Base-by-base conservation (phyloP, 225 moss, liverwort and hornwort species). In the Thuidium tamariscinum region DNA sequence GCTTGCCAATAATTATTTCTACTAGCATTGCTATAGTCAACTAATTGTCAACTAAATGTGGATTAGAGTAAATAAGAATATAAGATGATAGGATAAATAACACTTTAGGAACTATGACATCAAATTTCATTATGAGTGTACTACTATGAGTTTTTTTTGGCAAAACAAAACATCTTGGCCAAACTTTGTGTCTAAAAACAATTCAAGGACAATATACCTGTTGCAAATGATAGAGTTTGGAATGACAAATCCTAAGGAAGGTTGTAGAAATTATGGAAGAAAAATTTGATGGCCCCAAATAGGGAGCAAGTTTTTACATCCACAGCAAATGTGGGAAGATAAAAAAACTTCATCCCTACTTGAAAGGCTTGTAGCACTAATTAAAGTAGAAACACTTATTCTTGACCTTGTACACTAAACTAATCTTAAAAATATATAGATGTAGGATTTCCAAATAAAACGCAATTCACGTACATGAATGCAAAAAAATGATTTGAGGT, bases 71-170 rank as follows among this genome's bases (percentile, higher is more conserved):
- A 25, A 39, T 68, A 7, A 39, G 68, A 44, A n/a, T n/a, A n/a
- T n/a, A n/a, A n/a, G n/a, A 69, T 41, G 69, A 26, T 70, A 16
- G 42, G 9, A 0, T 42, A 27, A 70, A 26, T 27, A 70, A 42
- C 42, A 27, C 9, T 9, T 16, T 8, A 23, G 4, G 4, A 4
- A 41, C 3, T 2, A 8, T 69, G 16, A 5, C 9, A 70, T 16
- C 42, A 16, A 42, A 16, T 9, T 70, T 42, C 2, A 26, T 26
- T 41, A 26, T 42, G 0, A 15, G 0, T 41, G 5, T 14, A 69
- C 5, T 16, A 2, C 17, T 2, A 29, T 1, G 0, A 44, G 27
- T 10, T 5, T 44, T 27, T 5, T 44, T 27, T 0, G 0, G 0
- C 0, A 3, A 0, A 5, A 0, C 16, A 27, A n/a, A 27, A 16